Evolutionary conservation across 352 stramenopile genomes (phyloP).

Genomic region (Pythium phragmiticola): DNA sequence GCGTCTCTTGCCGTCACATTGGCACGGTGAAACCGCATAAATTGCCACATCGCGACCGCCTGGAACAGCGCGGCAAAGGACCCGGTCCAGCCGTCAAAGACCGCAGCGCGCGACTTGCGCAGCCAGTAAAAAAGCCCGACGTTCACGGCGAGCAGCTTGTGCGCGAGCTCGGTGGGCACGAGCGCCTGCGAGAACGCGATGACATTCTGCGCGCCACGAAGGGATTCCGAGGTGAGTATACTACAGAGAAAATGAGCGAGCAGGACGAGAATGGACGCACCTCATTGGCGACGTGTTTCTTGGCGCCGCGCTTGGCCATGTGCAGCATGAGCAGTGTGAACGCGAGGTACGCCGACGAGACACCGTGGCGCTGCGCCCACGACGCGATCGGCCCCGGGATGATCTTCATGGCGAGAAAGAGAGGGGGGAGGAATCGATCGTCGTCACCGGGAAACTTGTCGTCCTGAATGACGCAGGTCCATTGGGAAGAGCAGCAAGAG

Average conservation of each 20-base stretch:
- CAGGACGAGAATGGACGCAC: conserved; percentile 3
- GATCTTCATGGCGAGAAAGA: conserved; percentile 24
- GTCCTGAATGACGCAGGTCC: conserved; percentile 3
- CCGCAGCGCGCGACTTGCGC: conserved; percentile 36
- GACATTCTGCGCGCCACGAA: conserved; percentile 13
- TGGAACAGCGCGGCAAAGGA: conserved; percentile 48
- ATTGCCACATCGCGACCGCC: conserved; percentile 42
- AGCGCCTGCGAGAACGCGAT: conserved; percentile 58
- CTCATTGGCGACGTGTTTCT: conserved; percentile 24
- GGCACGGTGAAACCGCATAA: conserved; percentile 33
- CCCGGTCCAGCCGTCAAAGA: conserved; percentile 50
- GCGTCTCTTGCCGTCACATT: conserved; percentile 48
- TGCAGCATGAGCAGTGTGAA: conserved; percentile 31
- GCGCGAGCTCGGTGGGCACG: conserved; percentile 58
- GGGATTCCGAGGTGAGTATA: not conserved
- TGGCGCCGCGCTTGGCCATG: conserved; percentile 27
- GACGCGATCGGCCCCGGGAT: conserved; percentile 12
- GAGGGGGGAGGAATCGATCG: not conserved
- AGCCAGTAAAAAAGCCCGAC: conserved; percentile 42
- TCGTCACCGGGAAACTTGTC: not conserved
- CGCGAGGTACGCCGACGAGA: conserved; percentile 25
- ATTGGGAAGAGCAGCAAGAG: not conserved
- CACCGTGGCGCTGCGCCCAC: conserved; percentile 26
- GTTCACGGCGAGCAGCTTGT: conserved; percentile 55
- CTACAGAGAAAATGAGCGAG: not conserved